Evolutionary conservation across 2,329 filamentous ascomycete species (phyloP).

Genomic region (Xylaria multiplex): DNA sequence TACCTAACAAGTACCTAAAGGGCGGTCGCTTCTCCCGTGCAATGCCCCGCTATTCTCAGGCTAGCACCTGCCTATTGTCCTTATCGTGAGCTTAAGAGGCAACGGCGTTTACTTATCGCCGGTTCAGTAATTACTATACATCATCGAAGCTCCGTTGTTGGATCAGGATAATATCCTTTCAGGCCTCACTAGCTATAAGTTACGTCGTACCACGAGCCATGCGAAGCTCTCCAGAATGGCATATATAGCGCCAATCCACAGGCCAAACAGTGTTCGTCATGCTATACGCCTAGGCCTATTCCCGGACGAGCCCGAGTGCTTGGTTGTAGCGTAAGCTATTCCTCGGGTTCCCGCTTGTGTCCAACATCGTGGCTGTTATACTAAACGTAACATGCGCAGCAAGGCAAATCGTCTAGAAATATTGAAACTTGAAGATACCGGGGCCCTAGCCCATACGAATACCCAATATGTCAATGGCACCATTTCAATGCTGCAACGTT

Average conservation of each 20-base stretch:
- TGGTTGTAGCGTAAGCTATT: constrained; percentile 82
- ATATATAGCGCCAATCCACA: constrained; percentile 93
- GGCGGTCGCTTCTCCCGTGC: too few species aligned
- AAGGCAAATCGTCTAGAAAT: constrained; percentile 89
- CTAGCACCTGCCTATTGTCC: constrained; percentile 21
- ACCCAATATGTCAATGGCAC: constrained; percentile 84
- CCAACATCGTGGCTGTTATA: constrained; percentile 27
- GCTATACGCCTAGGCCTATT: constrained; percentile 84
- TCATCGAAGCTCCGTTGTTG: constrained; percentile 35
- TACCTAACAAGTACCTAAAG: too few species aligned
- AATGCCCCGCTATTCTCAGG: constrained; percentile 20
- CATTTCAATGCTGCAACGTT: constrained; percentile 83
- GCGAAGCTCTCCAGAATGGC: constrained; percentile 71
- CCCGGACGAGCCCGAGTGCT: constrained; percentile 76
- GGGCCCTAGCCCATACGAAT: constrained; percentile 65
- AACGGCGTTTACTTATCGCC: constrained; percentile 44
- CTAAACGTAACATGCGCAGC: constrained; percentile 58
- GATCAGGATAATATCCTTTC: background rate
- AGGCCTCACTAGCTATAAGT: constrained; percentile 6
- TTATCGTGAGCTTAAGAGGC: constrained; percentile 35
- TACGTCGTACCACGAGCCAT: constrained; percentile 36
- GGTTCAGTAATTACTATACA: constrained; percentile 25
- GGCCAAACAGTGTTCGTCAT: constrained; percentile 89
- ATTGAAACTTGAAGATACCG: constrained; percentile 75
- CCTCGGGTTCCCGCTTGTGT: constrained; percentile 6